Evolutionary conservation across 768 basidiomycete species (phyloP), one percentile per base, ranked within the genome.

Genomic region (Lepiota venenata): DNA sequence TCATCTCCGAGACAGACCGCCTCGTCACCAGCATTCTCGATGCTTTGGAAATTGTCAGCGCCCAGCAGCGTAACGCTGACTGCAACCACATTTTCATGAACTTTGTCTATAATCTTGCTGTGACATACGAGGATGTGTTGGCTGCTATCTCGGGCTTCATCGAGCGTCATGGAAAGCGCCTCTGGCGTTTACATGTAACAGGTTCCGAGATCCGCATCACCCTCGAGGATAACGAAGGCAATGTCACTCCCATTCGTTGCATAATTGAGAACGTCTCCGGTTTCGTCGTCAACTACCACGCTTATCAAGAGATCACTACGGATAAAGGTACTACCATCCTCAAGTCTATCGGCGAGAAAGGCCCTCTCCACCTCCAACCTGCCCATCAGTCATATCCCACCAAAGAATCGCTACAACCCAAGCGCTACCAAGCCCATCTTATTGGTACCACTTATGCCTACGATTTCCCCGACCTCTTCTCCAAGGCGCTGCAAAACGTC

Each of bases 81-180:
- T 94, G 93, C 75, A 98, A 98, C 70, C 95, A 98, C 69, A 97
- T 98, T 68, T 95, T 93, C 76, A 87, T 98, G 85, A 98, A 98
- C 77, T 99, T 98, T 69, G 86, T 98, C 63, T 98, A 98, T 81
- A 93, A 91, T 67, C 87, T 99, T 42, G 83, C 87, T 25, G 94
- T 99, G 57, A 87, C 87, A 32, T 98, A 98, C 63, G 95, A 98
- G 58, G 96, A 98, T 63, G 95, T 98, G 7, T 84, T 98, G 51
- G 90, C 92, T 44, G 97, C 97, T 12, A 91, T 98, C 55, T 87
- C 95, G n/a, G 97, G 97, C 40, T 99, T 99, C 78, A 94, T 99
- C 62, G 97, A 98, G 62, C 88, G 97, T 37, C 97, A 99, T 65
- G 97, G 97, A 57, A 98, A 98, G 74, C 83, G 97, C 22, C 80